Base-by-base conservation (phyloP, 352 stramenopile genomes). In the Pythium insidiosum region DNA sequence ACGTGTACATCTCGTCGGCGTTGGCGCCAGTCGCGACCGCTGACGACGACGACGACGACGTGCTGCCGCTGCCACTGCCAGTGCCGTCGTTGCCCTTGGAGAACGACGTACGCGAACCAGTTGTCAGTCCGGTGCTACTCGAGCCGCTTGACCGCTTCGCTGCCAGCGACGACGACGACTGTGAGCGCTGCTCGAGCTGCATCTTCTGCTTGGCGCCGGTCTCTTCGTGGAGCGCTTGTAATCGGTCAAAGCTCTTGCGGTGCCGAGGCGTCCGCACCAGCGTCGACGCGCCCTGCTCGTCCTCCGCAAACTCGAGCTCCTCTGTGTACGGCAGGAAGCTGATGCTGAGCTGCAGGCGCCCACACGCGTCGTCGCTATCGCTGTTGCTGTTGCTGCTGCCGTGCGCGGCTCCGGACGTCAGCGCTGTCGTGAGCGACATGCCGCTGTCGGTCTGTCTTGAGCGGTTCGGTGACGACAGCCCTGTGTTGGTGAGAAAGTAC, bases 1-100 rank as follows among this genome's bases (percentile, higher is more conserved):
- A 92, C 15, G 74, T 75, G 71, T 92, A 83, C 79, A 91, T 91
- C 38, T 86, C 73, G 26, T 83, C 50, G 0, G 50, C 33, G 3
- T 33, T 9, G 24, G 31, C 15, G 23, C 28, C 5, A 29, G 22
- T 40, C 22, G 40, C 16, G 4, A 28, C 19, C 6, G 15, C 3
- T 0, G 51, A 28, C 3, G 48, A 30, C 2, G 49, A 49, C 3
- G 50, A 39, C 15, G 48, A 58, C 20, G 51, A 21, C 12, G 28
- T 33, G 9, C 9, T 15, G 1, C 20, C 23, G 1, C 6, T 13
- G 38, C 38, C 12, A 24, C 6, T 43, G 23, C 23, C n/a, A 12
- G 20, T 33, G 7, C 59, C 52, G 4, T 65, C 56, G 19, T 10
- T 43, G 7, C 22, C 7, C 7, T 25, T 29, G 18, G 18, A 29